A percentile compares a stretch with the other conserved stretches of the same genome.
Conservation (phyloP, 345 rosid genomes). For the Euphorbia tirucalli region DNA sequence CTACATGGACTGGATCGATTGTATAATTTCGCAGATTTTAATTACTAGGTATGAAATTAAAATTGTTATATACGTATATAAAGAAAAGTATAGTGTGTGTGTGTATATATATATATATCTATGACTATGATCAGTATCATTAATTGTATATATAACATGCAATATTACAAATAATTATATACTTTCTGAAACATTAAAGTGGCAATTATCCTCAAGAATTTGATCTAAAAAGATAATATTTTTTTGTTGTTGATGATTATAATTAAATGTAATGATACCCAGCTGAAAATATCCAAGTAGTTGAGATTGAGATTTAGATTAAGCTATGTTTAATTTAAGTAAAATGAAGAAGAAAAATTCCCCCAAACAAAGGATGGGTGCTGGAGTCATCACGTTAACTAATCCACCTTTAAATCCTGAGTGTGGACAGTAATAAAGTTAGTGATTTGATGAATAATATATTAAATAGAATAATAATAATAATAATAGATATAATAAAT, state of each 20-base stretch:
- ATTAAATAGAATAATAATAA: no score
- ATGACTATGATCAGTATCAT: no score
- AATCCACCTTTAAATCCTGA: not conserved
- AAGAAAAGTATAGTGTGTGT: no score
- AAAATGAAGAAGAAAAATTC: not conserved
- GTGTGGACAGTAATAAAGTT: not conserved
- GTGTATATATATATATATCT: no score
- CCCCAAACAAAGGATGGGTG: not conserved
- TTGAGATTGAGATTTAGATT: not conserved
- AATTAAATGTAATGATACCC: not conserved
- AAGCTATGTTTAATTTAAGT: not conserved
- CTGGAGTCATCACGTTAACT: not conserved
- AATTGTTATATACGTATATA: no score
- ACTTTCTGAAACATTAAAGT: no score
- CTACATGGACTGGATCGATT: no score
- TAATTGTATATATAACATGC: no score
- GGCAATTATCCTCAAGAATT: not conserved
- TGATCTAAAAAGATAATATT: no score
- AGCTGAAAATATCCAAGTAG: not conserved
- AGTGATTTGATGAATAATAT: not conserved
- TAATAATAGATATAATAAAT: not conserved
- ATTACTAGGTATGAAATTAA: no score
- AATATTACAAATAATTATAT: no score
- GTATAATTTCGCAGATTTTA: no score
- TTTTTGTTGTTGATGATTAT: not conserved